Conservation (phyloP, 164 flowering plant species). For the Berberis vulgaris region DNA sequence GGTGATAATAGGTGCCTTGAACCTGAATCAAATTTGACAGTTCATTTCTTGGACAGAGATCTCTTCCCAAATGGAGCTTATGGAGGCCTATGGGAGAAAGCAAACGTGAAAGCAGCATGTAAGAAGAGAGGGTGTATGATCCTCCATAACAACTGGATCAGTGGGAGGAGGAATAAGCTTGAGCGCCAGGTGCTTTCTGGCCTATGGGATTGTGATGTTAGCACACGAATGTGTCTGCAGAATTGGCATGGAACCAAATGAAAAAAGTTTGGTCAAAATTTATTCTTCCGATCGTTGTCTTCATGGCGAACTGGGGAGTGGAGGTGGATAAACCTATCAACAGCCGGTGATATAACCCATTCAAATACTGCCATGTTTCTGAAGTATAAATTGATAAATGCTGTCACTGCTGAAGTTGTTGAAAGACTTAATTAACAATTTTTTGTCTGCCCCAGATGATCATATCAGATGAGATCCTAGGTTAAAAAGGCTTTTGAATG, state of each 20-base stretch:
- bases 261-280: background rate
- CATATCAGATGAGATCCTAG: too few species aligned
- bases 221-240: conserved; percentile 65
- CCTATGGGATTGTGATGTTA: conserved; percentile 70
- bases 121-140: conserved; percentile 50
- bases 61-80: conserved; percentile 96
- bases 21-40: conserved; percentile 67
- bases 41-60: conserved; percentile 71
- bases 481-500: background rate
- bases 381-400: too few species aligned
- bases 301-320: too few species aligned
- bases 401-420: too few species aligned
- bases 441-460: too few species aligned
- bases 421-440: too few species aligned
- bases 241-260: conserved; percentile 27
- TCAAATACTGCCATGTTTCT: too few species aligned
- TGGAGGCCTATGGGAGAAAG: conserved; percentile 54
- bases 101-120: conserved; percentile 49
- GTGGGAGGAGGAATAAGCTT: conserved; percentile 70
- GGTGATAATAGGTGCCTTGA: conserved; percentile 66
- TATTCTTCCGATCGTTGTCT: too few species aligned
- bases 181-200: conserved; percentile 71
- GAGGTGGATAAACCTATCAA: too few species aligned
- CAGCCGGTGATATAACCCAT: too few species aligned
- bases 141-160: conserved; percentile 91